Evolutionary conservation across 306 rosid species (phyloP), one percentile per base, ranked within the genome.

Genomic region (Begonia loranthoides): DNA sequence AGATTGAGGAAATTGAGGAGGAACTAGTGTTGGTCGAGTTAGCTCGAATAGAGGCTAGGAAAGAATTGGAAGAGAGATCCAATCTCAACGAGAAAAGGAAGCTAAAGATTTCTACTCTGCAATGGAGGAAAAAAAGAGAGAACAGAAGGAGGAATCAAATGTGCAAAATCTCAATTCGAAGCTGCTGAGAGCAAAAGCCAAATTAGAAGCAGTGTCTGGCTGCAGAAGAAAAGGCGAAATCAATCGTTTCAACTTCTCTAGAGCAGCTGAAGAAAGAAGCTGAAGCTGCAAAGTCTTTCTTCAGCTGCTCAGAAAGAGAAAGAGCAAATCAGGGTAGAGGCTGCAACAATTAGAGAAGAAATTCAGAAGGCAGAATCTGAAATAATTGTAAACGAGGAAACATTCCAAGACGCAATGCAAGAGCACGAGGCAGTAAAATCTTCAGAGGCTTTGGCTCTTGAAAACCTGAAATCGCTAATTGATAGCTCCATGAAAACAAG

Each of bases 21-120:
- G 95, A 90, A 49, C 94, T 77, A 60, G 82, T 85, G 48, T 73
- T 90, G 56, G 88, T 79, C 55, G 99, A 80, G 66, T 59, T 85
- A 61, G 94, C 95, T 7, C 66, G 61, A 76, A 80, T 90, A 46
- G 95, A 90, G 78, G 99, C 99, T 44, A 65, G 71, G 71, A 80
- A 64, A 73, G 99, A 86, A 49, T 48, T 64, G 49, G 72, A 41
- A 60, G 95, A 60, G 95, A 80, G 28, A 53, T 76, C 46, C 74
- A 73, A 62, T 64, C 76, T 36, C 67, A 59, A 19, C 72, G 84
- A 73, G 67, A 67, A 53, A 66, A 50, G 45, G 94, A 80, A 72
- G 79, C 73, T 38, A 28, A n/a, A 14, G 77, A 73, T 10, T 71
- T 70, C 57, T 65, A 65, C 41, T 12, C 40, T 9, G 68, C 63